Evolutionary conservation across 495 filamentous ascomycete genomes (phyloP), one percentile per base, ranked within the genome.

Genomic region (Penicillium angulare): DNA sequence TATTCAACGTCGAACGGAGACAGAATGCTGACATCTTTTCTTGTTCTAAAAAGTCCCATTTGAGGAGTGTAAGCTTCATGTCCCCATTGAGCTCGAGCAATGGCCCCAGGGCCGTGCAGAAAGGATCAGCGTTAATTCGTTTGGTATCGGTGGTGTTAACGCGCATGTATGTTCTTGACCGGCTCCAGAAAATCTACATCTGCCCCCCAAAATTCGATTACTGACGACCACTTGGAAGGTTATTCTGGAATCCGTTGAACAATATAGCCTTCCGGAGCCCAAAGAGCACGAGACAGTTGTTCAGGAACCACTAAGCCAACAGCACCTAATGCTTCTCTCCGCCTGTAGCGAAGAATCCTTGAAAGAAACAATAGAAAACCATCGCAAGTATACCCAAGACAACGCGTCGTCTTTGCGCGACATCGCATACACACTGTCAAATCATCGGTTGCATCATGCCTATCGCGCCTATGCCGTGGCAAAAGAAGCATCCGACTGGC

Each of bases 121-220:
- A 16, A 70, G 83, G 12, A 79, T 71, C 2, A 83, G 79, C 46
- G 76, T 89, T 20, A 87, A 87, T 57, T 80, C 74, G 0, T 88
- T 87, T 43, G 83, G 84, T 0, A 84, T 81, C 41, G 84, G 84
- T 23, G 85, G 85, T 29, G 70, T 79, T 7, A 87, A 87, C 54
- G 74, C 81, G 0, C 83, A 86, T 50, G 75, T 68, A n/a, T 5
- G 80, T 87, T 20, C 5, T 86, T 0, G 69, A 72, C 16, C 12
- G 12, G 15, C 22, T 29, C 12, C 21, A 41, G n/a, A n/a, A n/a
- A n/a, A n/a, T n/a, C 5, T 43, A 5, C 40, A 26, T 7, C 2
- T 8, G 22, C 13, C 41, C 18, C 38, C 6, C 6, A 13, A 36
- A 36, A 36, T 5, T n/a, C 33, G 33, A 36, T 36, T n/a, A 13